A percentile compares a stretch with the other conserved stretches of the same genome.
Evolutionary conservation across 2,329 filamentous ascomycete genomes (phyloP).

Genomic region (Fonsecaea erecta): DNA sequence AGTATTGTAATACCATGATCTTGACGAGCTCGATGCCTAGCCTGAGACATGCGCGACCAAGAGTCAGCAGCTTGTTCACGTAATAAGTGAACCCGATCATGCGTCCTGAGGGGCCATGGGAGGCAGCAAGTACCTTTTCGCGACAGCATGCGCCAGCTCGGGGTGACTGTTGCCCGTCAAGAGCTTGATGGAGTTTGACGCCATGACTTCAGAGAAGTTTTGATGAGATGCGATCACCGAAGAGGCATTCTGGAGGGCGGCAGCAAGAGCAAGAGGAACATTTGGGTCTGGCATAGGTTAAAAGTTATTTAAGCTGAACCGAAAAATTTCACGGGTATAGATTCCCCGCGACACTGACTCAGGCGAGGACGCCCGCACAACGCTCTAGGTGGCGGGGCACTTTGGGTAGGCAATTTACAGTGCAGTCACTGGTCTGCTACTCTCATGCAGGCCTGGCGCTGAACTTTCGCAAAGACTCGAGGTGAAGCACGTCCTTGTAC

Average conservation of each 20-base stretch:
- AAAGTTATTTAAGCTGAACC: slow-evolving; percentile 3
- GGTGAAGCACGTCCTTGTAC: not conserved
- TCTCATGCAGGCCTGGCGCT: too few species aligned
- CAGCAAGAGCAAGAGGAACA: slow-evolving; percentile 20
- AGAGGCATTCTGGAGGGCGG: slow-evolving; percentile 30
- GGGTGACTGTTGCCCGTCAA: slow-evolving; percentile 77
- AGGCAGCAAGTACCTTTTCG: slow-evolving; percentile 60
- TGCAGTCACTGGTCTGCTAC: not conserved
- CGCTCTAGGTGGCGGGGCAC: slow-evolving; percentile 6
- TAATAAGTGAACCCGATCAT: not conserved
- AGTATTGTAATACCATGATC: slow-evolving; percentile 70
- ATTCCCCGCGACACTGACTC: slow-evolving; percentile 7
- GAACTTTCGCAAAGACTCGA: too few species aligned
- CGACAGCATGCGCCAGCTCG: slow-evolving; percentile 70
- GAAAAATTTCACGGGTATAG: slow-evolving; percentile 18
- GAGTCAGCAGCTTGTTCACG: not conserved
- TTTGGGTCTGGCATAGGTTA: slow-evolving; percentile 23
- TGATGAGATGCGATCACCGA: slow-evolving; percentile 30
- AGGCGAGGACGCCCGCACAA: not conserved
- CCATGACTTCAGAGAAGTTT: slow-evolving; percentile 54
- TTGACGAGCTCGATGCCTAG: slow-evolving; percentile 70
- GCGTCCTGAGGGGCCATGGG: not conserved
- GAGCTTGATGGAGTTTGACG: slow-evolving; percentile 71
- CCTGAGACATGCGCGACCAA: slow-evolving; percentile 44
- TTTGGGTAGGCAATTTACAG: not conserved